Evolutionary conservation across 768 basidiomycete species (phyloP), one percentile per base, ranked within the genome.

Genomic region (Jaapia argillacea): DNA sequence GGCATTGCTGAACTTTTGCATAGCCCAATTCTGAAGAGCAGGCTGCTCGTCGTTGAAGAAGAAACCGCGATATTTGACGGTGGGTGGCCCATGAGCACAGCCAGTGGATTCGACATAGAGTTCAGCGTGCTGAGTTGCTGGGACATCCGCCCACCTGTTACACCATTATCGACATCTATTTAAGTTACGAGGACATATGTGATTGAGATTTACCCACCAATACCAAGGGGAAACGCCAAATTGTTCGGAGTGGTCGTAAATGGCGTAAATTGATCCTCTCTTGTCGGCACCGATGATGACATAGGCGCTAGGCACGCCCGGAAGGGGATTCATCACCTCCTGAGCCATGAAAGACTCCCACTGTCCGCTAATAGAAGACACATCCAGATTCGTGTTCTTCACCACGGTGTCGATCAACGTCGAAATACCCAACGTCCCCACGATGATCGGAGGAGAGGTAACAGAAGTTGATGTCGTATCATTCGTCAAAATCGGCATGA

Each of bases 41-140:
- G 84, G 84, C 51, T 82, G 77, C 55, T 86, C 84, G 50, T 86
- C 82, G 54, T 86, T 86, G 48, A 86, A 59, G 65, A 86, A 81
- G 36, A 84, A 72, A 12, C 76, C 83, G 25, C 82, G 72, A 51
- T 79, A 84, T 54, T 82, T 76, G 45, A 85, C 28, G 10, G 28
- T 33, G 10, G 28, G 28, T 33, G 28, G 10, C 10, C 28, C 28
- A 33, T 33, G 28, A 10, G 10, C 10, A 16, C 28, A 33, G 28
- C 28, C 28, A 33, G 28, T 10, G 28, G 28, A 33, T 10, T 10
- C 28, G 28, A 33, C 10, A 16, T 33, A 33, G 10, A 33, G 10
- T 33, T 33, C 28, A 10, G 28, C 10, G 28, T 33, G 10, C 10
- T 16, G 28, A 10, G 28, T 33, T 10, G 28, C 16, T 5, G 79